phyloP scores from a whole-genome alignment of 495 filamentous ascomycete species.

The Cairneyella variabilis region DNA sequence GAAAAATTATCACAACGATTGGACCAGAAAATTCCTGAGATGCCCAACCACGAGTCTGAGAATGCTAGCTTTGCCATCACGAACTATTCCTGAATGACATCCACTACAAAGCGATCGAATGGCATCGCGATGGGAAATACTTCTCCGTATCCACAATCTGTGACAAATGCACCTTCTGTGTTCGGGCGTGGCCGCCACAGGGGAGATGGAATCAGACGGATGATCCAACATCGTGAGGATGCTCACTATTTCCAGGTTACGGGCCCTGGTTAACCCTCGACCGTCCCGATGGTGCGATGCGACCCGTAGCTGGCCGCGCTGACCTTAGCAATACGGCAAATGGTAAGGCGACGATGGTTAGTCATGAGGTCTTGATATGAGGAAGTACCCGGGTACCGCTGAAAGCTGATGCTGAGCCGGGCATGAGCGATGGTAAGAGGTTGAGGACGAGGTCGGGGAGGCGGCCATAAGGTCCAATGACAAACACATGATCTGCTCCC shows the following conservation, averaged over 20 bases:
- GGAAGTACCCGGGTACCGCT: slow-evolving; percentile 15
- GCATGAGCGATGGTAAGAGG: slow-evolving; percentile 15
- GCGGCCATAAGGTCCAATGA: slow-evolving; percentile 6
- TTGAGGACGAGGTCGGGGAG: background rate
- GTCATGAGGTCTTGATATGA: slow-evolving; percentile 9
- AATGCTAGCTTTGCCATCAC: slow-evolving; percentile 2
- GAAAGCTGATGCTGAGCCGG: slow-evolving; percentile 22
- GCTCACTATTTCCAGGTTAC: no score
- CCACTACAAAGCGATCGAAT: slow-evolving; percentile 3
- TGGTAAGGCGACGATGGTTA: background rate
- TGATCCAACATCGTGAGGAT: background rate
- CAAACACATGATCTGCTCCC: slow-evolving; percentile 6
- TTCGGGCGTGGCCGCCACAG: slow-evolving; percentile 4
- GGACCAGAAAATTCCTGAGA: slow-evolving; percentile 16
- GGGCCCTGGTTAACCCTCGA: no score
- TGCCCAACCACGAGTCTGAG: slow-evolving; percentile 14
- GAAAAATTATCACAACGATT: slow-evolving; percentile 16
- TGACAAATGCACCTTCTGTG: background rate
- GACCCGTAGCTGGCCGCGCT: slow-evolving; percentile 20
- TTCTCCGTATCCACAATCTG: background rate
- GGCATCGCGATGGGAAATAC: background rate
- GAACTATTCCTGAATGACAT: slow-evolving; percentile 10
- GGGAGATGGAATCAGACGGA: background rate
- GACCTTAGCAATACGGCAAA: slow-evolving; percentile 6
- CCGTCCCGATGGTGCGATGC: slow-evolving; percentile 22